A percentile compares a stretch with the other conserved stretches of the same genome.
These are phyloP conservation scores for Phytophthora constricta DNA, from an alignment of 352 stramenopile genomes.

Conservation along the genomic window DNA sequence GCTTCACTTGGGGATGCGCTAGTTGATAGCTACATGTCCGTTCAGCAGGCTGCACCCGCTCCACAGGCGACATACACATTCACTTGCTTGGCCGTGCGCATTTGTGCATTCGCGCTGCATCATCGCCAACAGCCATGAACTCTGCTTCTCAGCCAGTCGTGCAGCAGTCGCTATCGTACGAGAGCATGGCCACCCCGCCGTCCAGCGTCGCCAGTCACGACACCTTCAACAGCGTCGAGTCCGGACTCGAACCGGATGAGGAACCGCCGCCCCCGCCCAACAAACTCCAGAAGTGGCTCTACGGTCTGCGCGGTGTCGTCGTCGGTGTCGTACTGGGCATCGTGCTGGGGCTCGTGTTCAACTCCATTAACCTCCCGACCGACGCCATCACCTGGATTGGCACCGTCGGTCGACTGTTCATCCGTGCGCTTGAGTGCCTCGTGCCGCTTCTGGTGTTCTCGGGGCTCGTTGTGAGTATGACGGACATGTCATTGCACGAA, in stretches of 20 bases:
- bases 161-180: slow-evolving; percentile 24
- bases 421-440: slow-evolving; percentile 55
- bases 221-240: slow-evolving; percentile 25
- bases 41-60: neutral
- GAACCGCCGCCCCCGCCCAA: slow-evolving; percentile 11
- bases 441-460: slow-evolving; percentile 55
- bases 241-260: slow-evolving; percentile 22
- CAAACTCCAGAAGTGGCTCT: slow-evolving; percentile 30
- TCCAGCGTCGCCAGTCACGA: slow-evolving; percentile 21
- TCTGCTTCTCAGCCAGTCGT: slow-evolving; percentile 11
- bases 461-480: slow-evolving; percentile 49
- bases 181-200: slow-evolving; percentile 27
- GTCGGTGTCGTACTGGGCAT: slow-evolving; percentile 28
- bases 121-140: slow-evolving; percentile 4
- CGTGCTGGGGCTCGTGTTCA: slow-evolving; percentile 28
- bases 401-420: slow-evolving; percentile 50
- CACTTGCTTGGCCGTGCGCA: no score
- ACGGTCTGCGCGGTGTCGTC: slow-evolving; percentile 43
- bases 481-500: slow-evolving; percentile 45
- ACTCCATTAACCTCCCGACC: slow-evolving; percentile 24
- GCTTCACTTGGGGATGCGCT: neutral
- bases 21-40: neutral
- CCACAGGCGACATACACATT: no score
- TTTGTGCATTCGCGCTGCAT: no score
- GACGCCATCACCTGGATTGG: slow-evolving; percentile 44